Evolutionary conservation across 2,329 filamentous ascomycete species (phyloP), one percentile per base, ranked within the genome.

Genomic region (Colletotrichum sp.): DNA sequence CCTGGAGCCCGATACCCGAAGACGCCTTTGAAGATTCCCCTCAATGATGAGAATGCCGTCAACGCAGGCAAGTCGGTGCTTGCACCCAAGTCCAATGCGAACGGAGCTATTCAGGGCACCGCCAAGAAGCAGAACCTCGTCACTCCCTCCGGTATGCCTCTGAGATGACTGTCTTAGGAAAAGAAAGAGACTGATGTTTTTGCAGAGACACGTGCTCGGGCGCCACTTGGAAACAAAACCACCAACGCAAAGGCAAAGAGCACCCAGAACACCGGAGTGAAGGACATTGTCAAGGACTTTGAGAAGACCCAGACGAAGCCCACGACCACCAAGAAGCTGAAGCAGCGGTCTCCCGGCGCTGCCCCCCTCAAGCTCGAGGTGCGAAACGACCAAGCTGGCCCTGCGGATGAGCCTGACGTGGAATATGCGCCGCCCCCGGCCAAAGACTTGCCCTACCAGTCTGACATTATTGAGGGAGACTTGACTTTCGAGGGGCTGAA

Each of bases 181-280:
- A 43, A 56, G 24, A 56, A 76, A 48, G 10, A 24, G 34, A 64
- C 66, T 73, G 56, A 66, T 26, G 18, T 32, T n/a, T 32, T 64
- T 28, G 21, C 71, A 93, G 92, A 89, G 71, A 90, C 93, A 66
- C 92, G 92, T 75, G 93, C 88, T 75, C 93, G 96, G 80, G 96
- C 96, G 48, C 94, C 95, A 15, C 87, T 99, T 64, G 96, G 96
- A 38, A 94, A 95, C 89, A 99, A 99, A 85, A 98, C 96, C 2
- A 98, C 97, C 68, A 99, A 99, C 84, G 95, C 95, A 70, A 98
- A 98, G 87, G 91, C 93, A 75, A 91, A 89, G 82, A 89, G 88
- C 66, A 90, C 92, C 78, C 93, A 94, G 77, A 93, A 92, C 6
- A 91, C 91, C 8, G 93, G 91, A 34, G 93, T 90, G 36, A 93